Evolutionary conservation across 768 basidiomycete genomes (phyloP), one percentile per base, ranked within the genome.

Genomic region (Tulasnella sp.): DNA sequence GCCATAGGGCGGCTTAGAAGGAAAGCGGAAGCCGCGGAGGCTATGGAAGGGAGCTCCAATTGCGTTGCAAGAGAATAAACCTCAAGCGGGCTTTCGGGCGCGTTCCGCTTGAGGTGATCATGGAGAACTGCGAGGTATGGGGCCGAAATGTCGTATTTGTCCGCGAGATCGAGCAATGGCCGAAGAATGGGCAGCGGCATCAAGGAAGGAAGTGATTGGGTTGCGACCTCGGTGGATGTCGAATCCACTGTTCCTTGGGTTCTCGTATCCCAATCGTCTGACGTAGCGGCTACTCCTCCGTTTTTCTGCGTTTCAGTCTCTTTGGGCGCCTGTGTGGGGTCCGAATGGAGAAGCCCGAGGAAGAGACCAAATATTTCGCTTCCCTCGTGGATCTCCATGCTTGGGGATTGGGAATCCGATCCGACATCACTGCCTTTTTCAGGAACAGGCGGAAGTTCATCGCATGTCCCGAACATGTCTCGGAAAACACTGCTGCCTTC

Each of bases 391-490:
- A 92, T 81, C 77, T 89, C 88, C 17, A 91, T 82, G n/a, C 80
- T 80, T 72, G 85, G 74, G 15, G 82, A 42, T 34, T 71, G 80
- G 42, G 82, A 82, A 68, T 82, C 79, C 22, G 78, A 11, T 22
- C 45, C 42, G 22, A 11, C 29, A 22, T n/a, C 49, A 49, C 42
- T 37, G 12, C 67, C 25, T 14, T 68, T n/a, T 12, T 37, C 54
- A 42, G 71, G 75, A 79, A n/a, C 75, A 77, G 71, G 78, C 69
- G 37, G 79, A 69, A 70, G 52, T 38, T 71, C 77, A 73, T 88
- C 86, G 78, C 90, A 91, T 78, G 86, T 86, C 34, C 84, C 82
- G 81, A 92, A 91, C 91, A 92, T 92, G 80, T 90, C 86, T 81
- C 91, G 83, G 79, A 92, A 92, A 77, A 91, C 87, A 79, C 88